Evolutionary conservation across 495 filamentous ascomycete species (phyloP).

Genomic region (Pyronema omphalodes): DNA sequence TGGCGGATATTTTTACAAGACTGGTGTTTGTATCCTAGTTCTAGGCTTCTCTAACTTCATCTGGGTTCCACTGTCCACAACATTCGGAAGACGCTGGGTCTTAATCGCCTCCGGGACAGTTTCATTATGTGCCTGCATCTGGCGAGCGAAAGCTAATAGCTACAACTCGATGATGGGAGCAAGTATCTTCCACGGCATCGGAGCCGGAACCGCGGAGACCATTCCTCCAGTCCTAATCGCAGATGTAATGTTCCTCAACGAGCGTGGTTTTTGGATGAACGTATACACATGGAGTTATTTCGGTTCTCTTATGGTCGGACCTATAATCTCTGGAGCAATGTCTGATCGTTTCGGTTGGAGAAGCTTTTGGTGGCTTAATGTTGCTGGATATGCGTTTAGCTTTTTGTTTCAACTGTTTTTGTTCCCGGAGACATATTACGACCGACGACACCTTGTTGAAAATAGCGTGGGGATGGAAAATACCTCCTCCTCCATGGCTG

Average conservation of each 20-base stretch:
- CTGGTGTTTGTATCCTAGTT: conserved; percentile 43
- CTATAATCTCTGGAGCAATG: conserved; percentile 42
- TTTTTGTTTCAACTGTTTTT: conserved; percentile 35
- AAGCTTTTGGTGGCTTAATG: conserved; percentile 39
- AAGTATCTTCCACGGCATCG: conserved; percentile 42
- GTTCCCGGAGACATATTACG: conserved; percentile 45
- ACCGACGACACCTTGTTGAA: conserved; percentile 26
- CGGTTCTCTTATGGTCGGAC: conserved; percentile 31
- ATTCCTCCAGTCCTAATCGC: conserved; percentile 44
- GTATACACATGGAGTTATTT: conserved; percentile 42
- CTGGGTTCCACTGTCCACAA: conserved; percentile 41
- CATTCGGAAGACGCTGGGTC: conserved; percentile 40
- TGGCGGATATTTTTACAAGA: conserved; percentile 12
- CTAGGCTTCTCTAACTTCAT: conserved; percentile 48
- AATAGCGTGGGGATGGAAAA: neutral
- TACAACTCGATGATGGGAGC: conserved; percentile 45
- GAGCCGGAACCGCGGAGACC: conserved; percentile 39
- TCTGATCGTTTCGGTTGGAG: conserved; percentile 38
- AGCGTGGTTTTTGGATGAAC: conserved; percentile 46
- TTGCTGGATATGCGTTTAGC: conserved; percentile 30
- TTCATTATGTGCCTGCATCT: conserved; percentile 38
- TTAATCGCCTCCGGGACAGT: conserved; percentile 38
- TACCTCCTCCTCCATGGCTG: conserved; percentile 6
- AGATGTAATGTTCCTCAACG: conserved; percentile 49
- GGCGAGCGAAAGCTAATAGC: conserved; percentile 38